A percentile compares a stretch with the other conserved stretches of the same genome.
Evolutionary conservation across 2,329 filamentous ascomycete genomes (phyloP).

Genomic region (Talaromyces sp.): DNA sequence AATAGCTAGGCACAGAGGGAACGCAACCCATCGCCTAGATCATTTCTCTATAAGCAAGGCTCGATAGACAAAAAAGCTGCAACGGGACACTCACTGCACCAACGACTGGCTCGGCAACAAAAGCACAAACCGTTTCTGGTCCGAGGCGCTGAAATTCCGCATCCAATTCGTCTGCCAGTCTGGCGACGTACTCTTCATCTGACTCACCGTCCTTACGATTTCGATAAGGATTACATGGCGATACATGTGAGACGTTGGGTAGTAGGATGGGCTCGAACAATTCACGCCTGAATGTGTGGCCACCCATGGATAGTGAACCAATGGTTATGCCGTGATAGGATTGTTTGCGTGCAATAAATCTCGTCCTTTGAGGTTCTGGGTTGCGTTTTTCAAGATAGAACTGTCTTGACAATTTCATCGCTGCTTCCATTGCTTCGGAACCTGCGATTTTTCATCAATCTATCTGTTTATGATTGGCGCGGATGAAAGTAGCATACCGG

Average conservation of each 20-base stretch:
- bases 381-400: slow-evolving; percentile 58
- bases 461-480: not conserved
- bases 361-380: slow-evolving; percentile 52
- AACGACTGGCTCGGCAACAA: slow-evolving; percentile 69
- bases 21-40: slow-evolving; percentile 64
- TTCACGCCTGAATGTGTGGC: slow-evolving; percentile 57
- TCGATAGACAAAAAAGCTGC: not conserved
- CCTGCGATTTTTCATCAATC: slow-evolving; percentile 38
- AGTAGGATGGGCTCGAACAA: slow-evolving; percentile 60
- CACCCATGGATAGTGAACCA: slow-evolving; percentile 48
- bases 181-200: slow-evolving; percentile 56
- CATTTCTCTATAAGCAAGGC: not conserved
- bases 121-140: slow-evolving; percentile 64
- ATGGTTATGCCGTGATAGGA: slow-evolving; percentile 71
- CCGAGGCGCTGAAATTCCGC: slow-evolving; percentile 62
- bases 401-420: slow-evolving; percentile 64
- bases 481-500: slow-evolving; percentile 41
- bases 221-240: slow-evolving; percentile 64
- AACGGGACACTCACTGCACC: slow-evolving; percentile 54
- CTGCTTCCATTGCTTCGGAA: slow-evolving; percentile 66
- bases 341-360: slow-evolving; percentile 62
- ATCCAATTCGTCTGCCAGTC: slow-evolving; percentile 63
- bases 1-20: slow-evolving; percentile 63
- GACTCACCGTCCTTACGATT: slow-evolving; percentile 51
- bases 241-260: slow-evolving; percentile 57